A percentile compares a stretch with the other conserved stretches of the same genome.
Conservation (phyloP, 371 early-diverging fungal genomes). For the Actinomucor elegans region DNA sequence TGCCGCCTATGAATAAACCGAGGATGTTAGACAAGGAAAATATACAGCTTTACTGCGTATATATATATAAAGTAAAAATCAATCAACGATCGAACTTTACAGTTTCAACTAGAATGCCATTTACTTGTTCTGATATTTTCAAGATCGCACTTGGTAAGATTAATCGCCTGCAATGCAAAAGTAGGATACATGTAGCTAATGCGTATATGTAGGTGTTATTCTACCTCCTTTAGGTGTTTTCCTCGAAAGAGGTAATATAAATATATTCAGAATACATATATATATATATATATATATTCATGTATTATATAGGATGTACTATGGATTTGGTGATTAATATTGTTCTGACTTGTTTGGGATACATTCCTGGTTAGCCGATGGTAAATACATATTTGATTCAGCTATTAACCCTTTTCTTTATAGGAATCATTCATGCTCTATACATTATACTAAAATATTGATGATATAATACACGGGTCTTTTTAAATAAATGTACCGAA, state of each 20-base stretch:
- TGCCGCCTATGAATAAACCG: no score
- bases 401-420: background rate
- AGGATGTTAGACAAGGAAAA: no score
- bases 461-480: background rate
- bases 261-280: background rate
- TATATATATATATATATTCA: background rate
- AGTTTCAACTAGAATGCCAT: constrained; percentile 40
- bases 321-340: constrained; percentile 79
- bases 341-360: constrained; percentile 74
- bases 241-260: constrained; percentile 53
- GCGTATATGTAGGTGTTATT: constrained; percentile 10
- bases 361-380: constrained; percentile 71
- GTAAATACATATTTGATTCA: background rate
- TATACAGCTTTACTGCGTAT: no score
- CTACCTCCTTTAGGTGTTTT: constrained; percentile 72
- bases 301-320: constrained; percentile 48
- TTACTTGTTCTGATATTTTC: constrained; percentile 46
- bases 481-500: constrained; percentile 3
- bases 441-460: constrained; percentile 35
- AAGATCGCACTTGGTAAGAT: constrained; percentile 37
- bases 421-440: constrained; percentile 25
- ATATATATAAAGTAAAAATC: no score
- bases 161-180: background rate
- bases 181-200: background rate
- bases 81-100: no score